phyloP scores from a whole-genome alignment of 2,329 filamentous ascomycete genomes.

The Fusarium siculi region DNA sequence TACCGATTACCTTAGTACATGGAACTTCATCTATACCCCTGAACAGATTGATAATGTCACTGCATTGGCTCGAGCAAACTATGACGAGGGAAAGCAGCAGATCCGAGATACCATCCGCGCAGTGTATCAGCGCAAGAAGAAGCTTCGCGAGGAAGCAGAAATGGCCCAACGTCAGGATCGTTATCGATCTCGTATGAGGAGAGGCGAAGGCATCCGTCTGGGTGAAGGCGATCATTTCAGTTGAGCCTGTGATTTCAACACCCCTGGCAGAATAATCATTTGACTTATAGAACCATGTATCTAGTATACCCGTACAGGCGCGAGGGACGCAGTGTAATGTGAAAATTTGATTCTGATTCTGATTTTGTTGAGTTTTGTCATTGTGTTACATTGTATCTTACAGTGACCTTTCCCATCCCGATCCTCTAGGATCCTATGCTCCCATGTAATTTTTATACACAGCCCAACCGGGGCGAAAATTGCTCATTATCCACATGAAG shows the following conservation, averaged over 20 bases:
- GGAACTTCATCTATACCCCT: constrained; percentile 97
- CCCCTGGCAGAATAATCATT: constrained; percentile 2
- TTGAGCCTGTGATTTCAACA: constrained; percentile 22
- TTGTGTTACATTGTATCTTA: constrained; percentile 55
- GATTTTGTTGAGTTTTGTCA: constrained; percentile 41
- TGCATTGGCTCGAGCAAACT: constrained; percentile 85
- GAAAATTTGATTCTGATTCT: constrained; percentile 42
- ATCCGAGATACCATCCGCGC: constrained; percentile 83
- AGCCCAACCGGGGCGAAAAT: constrained; percentile 43
- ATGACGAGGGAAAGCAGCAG: constrained; percentile 80
- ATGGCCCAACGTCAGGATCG: constrained; percentile 51
- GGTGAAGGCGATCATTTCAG: constrained; percentile 75
- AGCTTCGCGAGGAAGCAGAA: constrained; percentile 67
- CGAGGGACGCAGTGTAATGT: constrained; percentile 26
- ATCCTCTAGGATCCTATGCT: constrained; percentile 38
- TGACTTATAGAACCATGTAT: constrained; percentile 15
- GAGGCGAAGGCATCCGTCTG: constrained; percentile 65
- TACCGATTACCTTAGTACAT: constrained; percentile 90
- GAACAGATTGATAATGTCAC: constrained; percentile 90
- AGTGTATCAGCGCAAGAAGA: constrained; percentile 93
- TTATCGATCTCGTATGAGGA: constrained; percentile 59
- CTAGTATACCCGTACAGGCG: constrained; percentile 32
- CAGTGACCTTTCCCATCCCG: constrained; percentile 46
- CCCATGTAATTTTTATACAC: constrained; percentile 48
- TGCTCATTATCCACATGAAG: constrained; percentile 44